A percentile compares a stretch with the other conserved stretches of the same genome.
These are phyloP conservation scores for Mycena polygramma DNA, from an alignment of 768 basidiomycete genomes.

Conservation along the genomic window DNA sequence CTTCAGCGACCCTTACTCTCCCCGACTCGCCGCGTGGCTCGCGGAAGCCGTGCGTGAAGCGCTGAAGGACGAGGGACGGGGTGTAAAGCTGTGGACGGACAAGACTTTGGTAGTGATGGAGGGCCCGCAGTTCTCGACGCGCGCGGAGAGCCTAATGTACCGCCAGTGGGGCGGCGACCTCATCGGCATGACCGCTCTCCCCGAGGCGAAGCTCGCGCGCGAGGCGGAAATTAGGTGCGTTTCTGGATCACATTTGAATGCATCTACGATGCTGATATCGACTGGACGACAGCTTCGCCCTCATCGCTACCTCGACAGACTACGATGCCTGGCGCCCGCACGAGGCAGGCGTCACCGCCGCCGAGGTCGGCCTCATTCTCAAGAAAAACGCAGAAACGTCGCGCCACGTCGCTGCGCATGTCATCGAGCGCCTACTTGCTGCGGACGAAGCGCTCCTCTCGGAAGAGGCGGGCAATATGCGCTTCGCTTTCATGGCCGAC, in stretches of 20 bases:
- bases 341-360: constrained; percentile 86
- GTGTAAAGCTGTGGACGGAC: constrained; percentile 79
- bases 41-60: constrained; percentile 73
- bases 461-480: constrained; percentile 87
- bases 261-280: neutral
- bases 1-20: constrained; percentile 94
- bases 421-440: constrained; percentile 79
- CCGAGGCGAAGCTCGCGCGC: constrained; percentile 96
- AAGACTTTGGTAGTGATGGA: constrained; percentile 97
- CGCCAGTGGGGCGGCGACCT: constrained; percentile 92
- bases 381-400: constrained; percentile 89
- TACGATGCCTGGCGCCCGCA: constrained; percentile 95
- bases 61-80: constrained; percentile 68
- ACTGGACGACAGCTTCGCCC: constrained; percentile 76
- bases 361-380: constrained; percentile 92
- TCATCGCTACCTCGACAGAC: constrained; percentile 93
- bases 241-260: constrained; percentile 21
- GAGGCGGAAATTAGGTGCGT: constrained; percentile 93
- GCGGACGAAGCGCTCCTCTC: constrained; percentile 63
- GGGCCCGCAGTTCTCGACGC: constrained; percentile 97
- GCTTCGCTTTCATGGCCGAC: constrained; percentile 85
- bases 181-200: constrained; percentile 97
- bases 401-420: constrained; percentile 76
- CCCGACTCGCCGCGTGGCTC: constrained; percentile 73
- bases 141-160: constrained; percentile 97